Evolutionary conservation across 1,284 basidiomycete species (phyloP), one percentile per base, ranked within the genome.

Genomic region (Xerocomus nothofagi): DNA sequence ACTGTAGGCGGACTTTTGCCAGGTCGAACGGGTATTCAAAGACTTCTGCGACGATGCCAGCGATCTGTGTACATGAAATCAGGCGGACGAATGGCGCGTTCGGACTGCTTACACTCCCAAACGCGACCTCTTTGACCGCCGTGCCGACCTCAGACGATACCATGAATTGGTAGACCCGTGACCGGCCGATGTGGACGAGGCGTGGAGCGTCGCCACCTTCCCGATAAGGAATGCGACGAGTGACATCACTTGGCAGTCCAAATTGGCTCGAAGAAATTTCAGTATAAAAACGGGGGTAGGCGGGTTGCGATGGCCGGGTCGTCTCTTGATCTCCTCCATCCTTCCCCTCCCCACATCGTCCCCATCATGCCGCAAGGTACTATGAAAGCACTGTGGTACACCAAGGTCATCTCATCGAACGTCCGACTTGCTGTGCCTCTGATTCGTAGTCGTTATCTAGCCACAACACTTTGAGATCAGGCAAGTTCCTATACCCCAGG

Each of bases 11-110:
- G 56, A 91, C 91, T 71, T 92, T 91, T 54, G 88, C 86, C 31
- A 92, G 75, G 72, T 93, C 91, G 63, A 92, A 91, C 1, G 90
- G 90, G 60, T 92, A 88, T 70, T 93, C 91, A 58, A 93, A 86
- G 17, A 91, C 76, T 71, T 92, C 91, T 29, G 89, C 86, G 10
- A 79, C 74, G 74, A 92, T 88, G n/a, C 90, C 89, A 32, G 90
- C 88, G 17, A 80, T 67, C 88, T 81, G 52, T 36, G 36, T 21
- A 20, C 39, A 33, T 50, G 51, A 49, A 27, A 24, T 45, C 20
- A 26, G 29, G 10, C 15, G 18, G 30, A 36, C 10, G 21, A n/a
- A 27, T 31, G 17, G 6, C 11, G n/a, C 17, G 24, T 26, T 8
- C 24, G 2, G 10, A 26, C 3, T 38, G 21, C 77, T 50, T 55